Conservation (phyloP, 2,329 filamentous ascomycete species). For the Aspergillus sp. region DNA sequence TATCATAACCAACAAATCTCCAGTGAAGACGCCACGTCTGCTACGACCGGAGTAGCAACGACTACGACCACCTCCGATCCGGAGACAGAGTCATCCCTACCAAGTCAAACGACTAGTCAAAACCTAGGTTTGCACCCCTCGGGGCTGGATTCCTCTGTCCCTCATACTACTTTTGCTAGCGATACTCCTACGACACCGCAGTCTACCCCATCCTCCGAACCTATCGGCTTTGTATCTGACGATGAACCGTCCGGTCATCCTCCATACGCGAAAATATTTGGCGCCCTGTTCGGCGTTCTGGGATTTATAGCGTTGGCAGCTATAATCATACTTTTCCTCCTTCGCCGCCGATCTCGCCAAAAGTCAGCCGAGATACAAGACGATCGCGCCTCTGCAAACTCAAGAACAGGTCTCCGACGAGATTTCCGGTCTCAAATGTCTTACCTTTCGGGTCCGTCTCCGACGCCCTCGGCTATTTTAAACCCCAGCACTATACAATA, state of each 20-base stretch:
- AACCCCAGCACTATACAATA: background rate
- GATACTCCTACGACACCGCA: background rate
- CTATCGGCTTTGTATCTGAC: background rate
- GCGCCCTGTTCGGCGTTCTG: constrained; percentile 28
- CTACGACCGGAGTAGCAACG: background rate
- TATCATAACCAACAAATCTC: no score
- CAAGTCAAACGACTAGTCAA: background rate
- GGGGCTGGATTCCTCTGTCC: no score
- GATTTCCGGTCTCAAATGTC: constrained; percentile 14
- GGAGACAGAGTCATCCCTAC: background rate
- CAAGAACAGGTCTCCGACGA: constrained; percentile 18
- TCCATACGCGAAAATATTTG: constrained; percentile 27
- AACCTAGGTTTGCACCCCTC: background rate
- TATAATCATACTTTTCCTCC: constrained; percentile 23
- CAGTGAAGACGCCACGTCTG: background rate
- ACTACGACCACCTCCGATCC: background rate
- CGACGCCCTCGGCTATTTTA: constrained; percentile 10
- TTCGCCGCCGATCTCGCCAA: constrained; percentile 19
- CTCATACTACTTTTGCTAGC: background rate
- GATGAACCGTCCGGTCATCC: background rate
- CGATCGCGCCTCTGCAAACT: constrained; percentile 14
- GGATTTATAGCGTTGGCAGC: constrained; percentile 24
- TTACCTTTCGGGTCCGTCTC: constrained; percentile 11
- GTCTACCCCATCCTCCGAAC: background rate
- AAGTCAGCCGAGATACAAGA: constrained; percentile 6